Evolutionary conservation across 2,329 filamentous ascomycete genomes (phyloP), one percentile per base, ranked within the genome.

Genomic region (Sphaerulina vaccinii): DNA sequence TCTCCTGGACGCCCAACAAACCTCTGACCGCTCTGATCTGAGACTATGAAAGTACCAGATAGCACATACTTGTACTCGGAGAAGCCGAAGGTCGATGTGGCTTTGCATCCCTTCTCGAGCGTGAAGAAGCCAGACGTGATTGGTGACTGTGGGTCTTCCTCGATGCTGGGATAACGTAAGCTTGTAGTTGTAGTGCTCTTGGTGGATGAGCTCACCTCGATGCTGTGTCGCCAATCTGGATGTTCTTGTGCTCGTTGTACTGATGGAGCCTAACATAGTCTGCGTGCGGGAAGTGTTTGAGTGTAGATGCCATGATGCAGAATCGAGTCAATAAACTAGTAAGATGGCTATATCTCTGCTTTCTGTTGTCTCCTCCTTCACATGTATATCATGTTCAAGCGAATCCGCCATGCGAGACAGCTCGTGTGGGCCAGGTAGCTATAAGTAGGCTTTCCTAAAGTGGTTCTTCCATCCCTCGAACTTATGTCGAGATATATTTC

Each of bases 51-150:
- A 11, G 42, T 33, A 10, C 42, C 42, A 0, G 24, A 33, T 15
- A 45, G 42, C 3, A 45, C 42, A 18, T 45, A 45, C 15, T 45
- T 45, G 42, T 33, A 45, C 10, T 45, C 42, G 29, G 42, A 45
- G 42, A 22, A 45, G 29, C 8, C 10, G 2, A 45, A 45, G 5
- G 42, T 45, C 13, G 42, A 33, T 4, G 42, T 45, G 1, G 42
- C 42, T 35, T 35, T 33, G 11, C 42, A 45, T 24, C 42, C 42
- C 18, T 45, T 45, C 15, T 36, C 16, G 16, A 45, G 42, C 3
- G 18, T 21, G 42, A 45, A 45, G 29, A 45, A 45, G 5, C 42
- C 42, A 29, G 42, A 45, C 10, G 42, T 45, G 19, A 45, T 45
- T 1, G 29, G 42, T 3, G 42, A 22, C 19, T 33, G 24, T 1